Base-by-base conservation (phyloP, 768 basidiomycete genomes). In the Russula foetens region DNA sequence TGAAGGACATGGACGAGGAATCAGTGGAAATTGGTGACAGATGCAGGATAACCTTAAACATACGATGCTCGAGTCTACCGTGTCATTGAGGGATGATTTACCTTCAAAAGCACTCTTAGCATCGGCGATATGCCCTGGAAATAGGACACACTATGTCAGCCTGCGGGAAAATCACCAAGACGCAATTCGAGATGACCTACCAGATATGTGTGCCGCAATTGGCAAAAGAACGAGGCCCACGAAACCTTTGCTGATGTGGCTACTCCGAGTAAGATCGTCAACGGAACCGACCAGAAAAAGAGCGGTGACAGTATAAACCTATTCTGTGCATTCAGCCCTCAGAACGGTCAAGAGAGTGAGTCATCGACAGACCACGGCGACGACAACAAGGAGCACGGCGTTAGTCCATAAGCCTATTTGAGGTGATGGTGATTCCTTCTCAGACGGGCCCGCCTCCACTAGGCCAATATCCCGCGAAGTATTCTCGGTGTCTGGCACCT, bases 51-150 rank as follows among this genome's bases (percentile, higher is more conserved):
- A n/a, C n/a, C n/a, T n/a, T n/a, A n/a, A n/a, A 77, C 85, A 69
- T 68, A 90, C 88, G 38, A 90, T 86, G 64, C 86, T 86, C 2
- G 87, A 88, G 47, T 92, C 90, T 19, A 92, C 89, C 21, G 94
- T 90, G 23, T 96, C 90, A 26, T 88, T 85, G 58, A 97, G 76
- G 68, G 89, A 90, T 7, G 97, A 75, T 71, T 95, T 92, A 72
- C 87, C 84, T 73, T 95, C 95, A 60, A 92, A 86, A 0, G 93
- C 90, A 7, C 94, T 93, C 1, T 87, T 87, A 28, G 97, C 91
- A 14, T 93, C 93, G 2, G 92, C 96, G 41, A 86, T 86, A 69
- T 95, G 93, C 69, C 97, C 94, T 75, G 69, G 62, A 35, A 11
- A 60, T 63, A 38, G 33, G 23, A 47, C 11, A 44, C 4, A 19